Base-by-base conservation (phyloP, 1,139 yeast species). In the Nakaseomyces sp. region DNA sequence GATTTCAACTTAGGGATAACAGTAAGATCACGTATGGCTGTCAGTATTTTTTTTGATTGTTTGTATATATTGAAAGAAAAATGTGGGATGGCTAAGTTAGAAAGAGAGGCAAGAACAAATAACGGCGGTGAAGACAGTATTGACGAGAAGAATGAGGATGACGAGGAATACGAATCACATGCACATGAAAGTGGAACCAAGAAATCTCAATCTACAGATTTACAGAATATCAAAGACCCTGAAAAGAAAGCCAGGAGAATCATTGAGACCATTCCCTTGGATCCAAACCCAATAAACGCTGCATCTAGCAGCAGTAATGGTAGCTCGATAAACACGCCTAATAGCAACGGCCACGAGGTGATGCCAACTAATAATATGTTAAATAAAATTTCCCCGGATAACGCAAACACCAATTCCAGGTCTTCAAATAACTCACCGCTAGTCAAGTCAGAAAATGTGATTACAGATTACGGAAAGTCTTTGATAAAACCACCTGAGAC, bases 11-110 rank as follows among this genome's bases (percentile, higher is more conserved):
- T 65, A 43, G 57, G 73, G 29, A 77, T 88, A 12, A 72, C 74
- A 3, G 80, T 87, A 18, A 72, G 86, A 37, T 80, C 91, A 4
- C 73, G 96, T 50, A 82, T 86, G 93, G 30, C 41, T 15, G 44
- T 95, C 0, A 82, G 93, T 44, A 88, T 89, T 2, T 87, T 91
- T 56, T 91, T 89, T 61, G 98, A 91, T 62, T 81, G 91, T 56
- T 67, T 91, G 45, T 84, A 88, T 76, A 73, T 86, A 5, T 68
- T 89, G 54, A 70, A 96, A 53, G 91, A 85, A 52, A 84, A 85
- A 59, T 87, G 86, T 47, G 96, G 96, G 12, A 81, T 85, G 81
- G 77, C 82, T 37, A 79, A 79, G 53, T 67, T 79, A 31, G 60
- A 56, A 50, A 51, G 64, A 40, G 64, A 58, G 42, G 46, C 60